Conservation (phyloP, 371 early-diverging fungal species). For the Haplosporangium sp. region DNA sequence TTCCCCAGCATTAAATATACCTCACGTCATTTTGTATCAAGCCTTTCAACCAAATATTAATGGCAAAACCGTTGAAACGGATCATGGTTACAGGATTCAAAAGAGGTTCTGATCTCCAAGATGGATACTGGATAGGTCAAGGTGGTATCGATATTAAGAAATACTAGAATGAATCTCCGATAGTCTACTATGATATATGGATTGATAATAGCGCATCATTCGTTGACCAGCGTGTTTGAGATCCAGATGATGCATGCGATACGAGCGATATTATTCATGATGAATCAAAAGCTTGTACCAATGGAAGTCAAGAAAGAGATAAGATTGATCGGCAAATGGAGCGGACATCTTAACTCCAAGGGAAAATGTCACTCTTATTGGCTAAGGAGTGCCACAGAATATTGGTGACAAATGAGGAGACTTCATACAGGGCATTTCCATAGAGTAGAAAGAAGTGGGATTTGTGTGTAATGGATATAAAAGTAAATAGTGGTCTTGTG, state of each 20-base stretch:
- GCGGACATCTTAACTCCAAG: conserved; percentile 15
- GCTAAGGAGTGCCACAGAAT: conserved; percentile 17
- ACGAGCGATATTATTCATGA: conserved; percentile 28
- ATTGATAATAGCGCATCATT: conserved; percentile 14
- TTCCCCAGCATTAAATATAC: conserved; percentile 23
- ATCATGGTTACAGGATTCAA: conserved; percentile 48
- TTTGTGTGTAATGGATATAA: no score
- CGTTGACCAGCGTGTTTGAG: conserved; percentile 22
- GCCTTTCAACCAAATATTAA: conserved; percentile 14
- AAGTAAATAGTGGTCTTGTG: no score
- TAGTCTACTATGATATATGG: conserved; percentile 2
- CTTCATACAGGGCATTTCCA: conserved; percentile 11
- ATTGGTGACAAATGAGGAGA: conserved; percentile 20
- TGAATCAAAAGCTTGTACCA: conserved; percentile 24
- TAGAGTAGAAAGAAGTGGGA: no score
- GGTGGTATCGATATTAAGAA: conserved; percentile 9
- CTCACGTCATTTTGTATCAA: conserved; percentile 28
- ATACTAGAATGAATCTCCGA: conserved; percentile 4
- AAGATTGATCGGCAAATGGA: conserved; percentile 25
- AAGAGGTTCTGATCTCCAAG: conserved; percentile 20
- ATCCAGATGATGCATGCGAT: conserved; percentile 29
- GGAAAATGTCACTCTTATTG: conserved; percentile 25
- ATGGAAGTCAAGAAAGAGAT: conserved; percentile 27
- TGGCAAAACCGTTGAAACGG: conserved; percentile 27
- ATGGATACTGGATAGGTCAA: conserved; percentile 23